Conservation (phyloP, 768 basidiomycete genomes). For the Lentinula sp. region DNA sequence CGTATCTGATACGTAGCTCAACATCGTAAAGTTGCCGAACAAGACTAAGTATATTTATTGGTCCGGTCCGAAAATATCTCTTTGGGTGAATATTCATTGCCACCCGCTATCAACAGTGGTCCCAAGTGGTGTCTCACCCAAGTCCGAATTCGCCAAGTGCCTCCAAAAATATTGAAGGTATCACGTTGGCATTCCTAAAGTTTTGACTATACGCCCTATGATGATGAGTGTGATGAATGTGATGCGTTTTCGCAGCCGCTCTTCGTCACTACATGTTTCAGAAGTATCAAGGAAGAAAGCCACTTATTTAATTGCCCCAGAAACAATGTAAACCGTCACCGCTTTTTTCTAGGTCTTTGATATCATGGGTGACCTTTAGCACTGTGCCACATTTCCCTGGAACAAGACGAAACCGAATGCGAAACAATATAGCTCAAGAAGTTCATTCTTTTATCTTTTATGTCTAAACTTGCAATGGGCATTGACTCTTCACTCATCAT, state of each 20-base stretch:
- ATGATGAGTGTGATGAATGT: too few species aligned
- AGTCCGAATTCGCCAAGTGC: too few species aligned
- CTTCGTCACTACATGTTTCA: too few species aligned
- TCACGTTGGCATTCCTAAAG: too few species aligned
- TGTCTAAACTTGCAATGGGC: background rate
- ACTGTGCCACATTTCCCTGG: background rate
- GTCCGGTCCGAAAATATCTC: background rate
- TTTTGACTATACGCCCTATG: too few species aligned
- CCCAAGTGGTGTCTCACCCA: too few species aligned
- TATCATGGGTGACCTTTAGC: background rate
- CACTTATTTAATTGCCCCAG: too few species aligned
- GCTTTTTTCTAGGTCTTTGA: background rate
- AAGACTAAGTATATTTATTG: background rate
- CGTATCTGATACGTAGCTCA: conserved; percentile 27
- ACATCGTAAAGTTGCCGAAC: background rate
- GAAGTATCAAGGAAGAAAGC: too few species aligned
- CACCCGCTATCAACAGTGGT: background rate
- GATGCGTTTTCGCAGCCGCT: too few species aligned
- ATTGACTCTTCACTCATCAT: background rate
- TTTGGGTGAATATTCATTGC: background rate
- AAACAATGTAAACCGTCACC: background rate
- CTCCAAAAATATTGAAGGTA: too few species aligned
- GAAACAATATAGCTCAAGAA: background rate
- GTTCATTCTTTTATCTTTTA: background rate
- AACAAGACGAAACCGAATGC: background rate